These are phyloP conservation scores for Trypanosoma scelopori DNA, from an alignment of 208 protist species.

Conservation along the genomic window DNA sequence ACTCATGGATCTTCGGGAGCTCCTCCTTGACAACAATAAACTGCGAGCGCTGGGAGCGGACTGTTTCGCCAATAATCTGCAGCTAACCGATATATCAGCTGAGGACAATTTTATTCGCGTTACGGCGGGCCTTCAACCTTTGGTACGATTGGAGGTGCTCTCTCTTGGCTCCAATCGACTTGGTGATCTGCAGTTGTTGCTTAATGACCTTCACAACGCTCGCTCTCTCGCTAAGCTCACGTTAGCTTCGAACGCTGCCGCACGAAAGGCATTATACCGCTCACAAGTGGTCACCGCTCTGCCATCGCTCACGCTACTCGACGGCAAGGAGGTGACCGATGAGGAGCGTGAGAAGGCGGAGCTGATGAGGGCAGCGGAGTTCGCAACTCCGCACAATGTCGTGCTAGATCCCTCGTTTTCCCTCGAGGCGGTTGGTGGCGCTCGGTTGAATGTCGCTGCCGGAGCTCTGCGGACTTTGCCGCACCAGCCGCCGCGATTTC, in stretches of 20 bases:
- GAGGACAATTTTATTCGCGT: constrained; percentile 80
- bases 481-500: constrained; percentile 15
- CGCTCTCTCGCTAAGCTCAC: constrained; percentile 36
- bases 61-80: constrained; percentile 51
- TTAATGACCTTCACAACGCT: constrained; percentile 40
- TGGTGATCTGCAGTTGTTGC: constrained; percentile 46
- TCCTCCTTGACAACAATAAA: constrained; percentile 92
- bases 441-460: constrained; percentile 7
- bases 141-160: constrained; percentile 48
- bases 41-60: constrained; percentile 58
- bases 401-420: constrained; percentile 56
- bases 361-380: constrained; percentile 36
- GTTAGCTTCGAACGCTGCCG: constrained; percentile 71
- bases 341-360: constrained; percentile 81
- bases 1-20: constrained; percentile 80
- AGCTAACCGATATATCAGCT: constrained; percentile 60
- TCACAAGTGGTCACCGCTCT: constrained; percentile 42
- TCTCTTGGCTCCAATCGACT: constrained; percentile 75
- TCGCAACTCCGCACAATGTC: constrained; percentile 62
- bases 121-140: constrained; percentile 53
- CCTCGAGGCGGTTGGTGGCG: constrained; percentile 24
- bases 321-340: constrained; percentile 51
- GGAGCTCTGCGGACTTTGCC: not conserved
- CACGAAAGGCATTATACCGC: constrained; percentile 83
- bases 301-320: constrained; percentile 44